Percentiles rank a stretch among this genome's conserved stretches.
Conservation (phyloP, 1,139 yeast species). For the Debaryomyces singareniensis region DNA sequence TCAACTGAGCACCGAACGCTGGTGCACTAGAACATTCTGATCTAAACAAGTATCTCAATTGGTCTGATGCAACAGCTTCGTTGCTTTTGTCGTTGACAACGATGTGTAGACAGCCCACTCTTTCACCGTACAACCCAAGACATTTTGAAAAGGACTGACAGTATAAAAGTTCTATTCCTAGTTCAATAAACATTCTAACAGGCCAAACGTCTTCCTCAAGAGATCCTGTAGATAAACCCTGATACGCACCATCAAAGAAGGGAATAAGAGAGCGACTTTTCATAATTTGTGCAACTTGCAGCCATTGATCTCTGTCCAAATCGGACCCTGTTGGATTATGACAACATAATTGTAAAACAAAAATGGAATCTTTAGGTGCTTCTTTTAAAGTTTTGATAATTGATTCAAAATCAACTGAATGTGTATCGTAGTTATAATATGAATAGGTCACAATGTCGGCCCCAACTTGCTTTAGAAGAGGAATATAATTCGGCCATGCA, state of each 20-base stretch:
- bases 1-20: conserved; percentile 40
- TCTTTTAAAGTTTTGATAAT: conserved; percentile 19
- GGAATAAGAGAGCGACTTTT: conserved; percentile 56
- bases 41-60: conserved; percentile 27
- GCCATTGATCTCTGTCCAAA: conserved; percentile 78
- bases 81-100: conserved; percentile 19
- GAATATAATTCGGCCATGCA: conserved; percentile 35
- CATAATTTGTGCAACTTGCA: conserved; percentile 55
- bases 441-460: conserved; percentile 20
- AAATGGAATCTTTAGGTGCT: conserved; percentile 27
- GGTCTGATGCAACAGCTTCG: conserved; percentile 17
- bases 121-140: conserved; percentile 41
- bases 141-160: conserved; percentile 42
- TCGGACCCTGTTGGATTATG: conserved; percentile 97
- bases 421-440: conserved; percentile 26
- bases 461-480: conserved; percentile 29
- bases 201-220: conserved; percentile 26
- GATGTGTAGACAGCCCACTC: conserved; percentile 38
- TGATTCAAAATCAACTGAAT: conserved; percentile 24
- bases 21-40: conserved; percentile 40
- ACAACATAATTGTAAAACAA: conserved; percentile 85
- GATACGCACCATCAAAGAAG: conserved; percentile 88
- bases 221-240: conserved; percentile 72
- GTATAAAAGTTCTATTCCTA: conserved; percentile 23
- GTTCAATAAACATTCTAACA: conserved; percentile 17